Evolutionary conservation across 352 stramenopile genomes (phyloP), one percentile per base, ranked within the genome.

Genomic region (Nothophytophthora sp.): DNA sequence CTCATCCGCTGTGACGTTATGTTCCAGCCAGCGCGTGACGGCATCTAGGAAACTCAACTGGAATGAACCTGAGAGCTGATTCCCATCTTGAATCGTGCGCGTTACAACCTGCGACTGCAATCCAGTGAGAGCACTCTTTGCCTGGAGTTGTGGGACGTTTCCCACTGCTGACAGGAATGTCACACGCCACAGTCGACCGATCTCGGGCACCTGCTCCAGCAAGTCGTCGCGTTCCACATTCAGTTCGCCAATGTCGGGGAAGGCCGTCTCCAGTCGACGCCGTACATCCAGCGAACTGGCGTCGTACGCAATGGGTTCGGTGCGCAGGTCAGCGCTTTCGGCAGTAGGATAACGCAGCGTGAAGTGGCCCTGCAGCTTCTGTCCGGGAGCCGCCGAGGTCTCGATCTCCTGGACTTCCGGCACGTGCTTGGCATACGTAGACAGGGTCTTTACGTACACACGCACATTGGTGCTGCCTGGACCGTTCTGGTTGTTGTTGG

Each of bases 401-500:
- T 87, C 84, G 15, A 98, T 85, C 49, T 93, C 76, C 70, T 98
- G 91, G 27, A 98, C 81, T 55, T 98, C 94, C 7, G 82, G 71
- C 15, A 98, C 62, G 29, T 96, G 70, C 11, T 76, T 76, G n/a
- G 71, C 91, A 32, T 53, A 86, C 11, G 90, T 98, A 43, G 90
- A 87, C 27, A 99, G 54, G 0, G 93, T 98, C 33, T 97, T 95
- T 10, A 98, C 64, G 33, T 97, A 97, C 16, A 98, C 88, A 20
- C 93, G 76, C 16, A 93, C 73, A 45, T 67, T 97, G 8, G 83
- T 55, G 51, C 92, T 97, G 8, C 96, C 96, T 5, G 93, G 95
- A 1, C 96, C 96, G 60, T 98, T 98, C 13, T 89, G 68, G 49
- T 99, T 98, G 63, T 97, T 97, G 40, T 78, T 77, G 25, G 58